Percentiles rank a stretch among this genome's conserved stretches.
These are phyloP conservation scores for Iberis amara DNA, from an alignment of 441 rosid genomes.

Conservation along the genomic window DNA sequence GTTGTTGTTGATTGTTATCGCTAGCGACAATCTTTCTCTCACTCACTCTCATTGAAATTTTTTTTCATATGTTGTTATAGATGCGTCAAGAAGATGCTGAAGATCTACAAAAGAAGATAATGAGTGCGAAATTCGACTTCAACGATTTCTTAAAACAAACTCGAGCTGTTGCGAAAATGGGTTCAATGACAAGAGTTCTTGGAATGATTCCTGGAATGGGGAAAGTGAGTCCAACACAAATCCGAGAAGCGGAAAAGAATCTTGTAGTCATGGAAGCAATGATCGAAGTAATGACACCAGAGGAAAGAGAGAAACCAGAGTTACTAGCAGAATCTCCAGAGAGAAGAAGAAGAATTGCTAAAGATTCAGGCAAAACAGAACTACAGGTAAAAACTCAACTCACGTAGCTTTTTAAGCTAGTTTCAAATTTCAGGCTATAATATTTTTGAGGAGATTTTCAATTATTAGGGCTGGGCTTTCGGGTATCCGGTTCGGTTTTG, in stretches of 20 bases:
- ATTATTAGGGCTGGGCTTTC: no score
- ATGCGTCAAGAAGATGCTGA: conserved; percentile 98
- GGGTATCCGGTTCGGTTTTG: no score
- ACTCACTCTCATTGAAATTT: conserved; percentile 7
- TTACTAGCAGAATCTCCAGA: conserved; percentile 77
- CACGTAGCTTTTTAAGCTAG: no score
- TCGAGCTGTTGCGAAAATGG: conserved; percentile 95
- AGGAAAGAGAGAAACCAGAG: conserved; percentile 96
- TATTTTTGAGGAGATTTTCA: no score
- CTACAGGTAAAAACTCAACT: conserved; percentile 56
- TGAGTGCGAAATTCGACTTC: conserved; percentile 95
- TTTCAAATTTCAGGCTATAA: no score
- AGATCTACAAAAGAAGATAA: conserved; percentile 94
- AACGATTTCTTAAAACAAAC: conserved; percentile 96
- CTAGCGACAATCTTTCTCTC: not conserved
- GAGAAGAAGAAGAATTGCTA: conserved; percentile 79
- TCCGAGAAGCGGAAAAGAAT: conserved; percentile 94
- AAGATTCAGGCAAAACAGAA: conserved; percentile 85
- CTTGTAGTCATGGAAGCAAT: conserved; percentile 77
- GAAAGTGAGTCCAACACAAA: conserved; percentile 89
- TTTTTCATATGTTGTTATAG: conserved; percentile 31
- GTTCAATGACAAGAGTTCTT: conserved; percentile 84
- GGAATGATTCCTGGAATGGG: conserved; percentile 99
- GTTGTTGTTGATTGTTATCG: no score
- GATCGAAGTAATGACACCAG: conserved; percentile 97